Percentiles rank a stretch among this genome's conserved stretches.
Evolutionary conservation across 2,329 filamentous ascomycete genomes (phyloP).

Genomic region (Aspergillus costaricaensis): DNA sequence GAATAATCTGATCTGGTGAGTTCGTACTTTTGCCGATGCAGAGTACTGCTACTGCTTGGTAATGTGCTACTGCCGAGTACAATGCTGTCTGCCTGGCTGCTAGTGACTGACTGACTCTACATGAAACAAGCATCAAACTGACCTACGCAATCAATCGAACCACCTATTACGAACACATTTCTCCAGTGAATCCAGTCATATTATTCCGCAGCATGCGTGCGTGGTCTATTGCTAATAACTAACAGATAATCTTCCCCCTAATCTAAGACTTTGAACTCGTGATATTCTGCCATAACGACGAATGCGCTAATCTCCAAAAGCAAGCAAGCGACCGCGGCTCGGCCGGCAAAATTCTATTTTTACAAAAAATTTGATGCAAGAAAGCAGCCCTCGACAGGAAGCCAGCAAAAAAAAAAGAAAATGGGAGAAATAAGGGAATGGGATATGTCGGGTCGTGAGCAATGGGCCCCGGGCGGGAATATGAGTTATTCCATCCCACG

Average conservation of each 20-base stretch:
- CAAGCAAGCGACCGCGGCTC: constrained; percentile 24
- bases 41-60: too few species aligned
- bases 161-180: not conserved
- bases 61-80: too few species aligned
- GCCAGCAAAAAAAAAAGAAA: constrained; percentile 13
- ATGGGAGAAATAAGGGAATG: constrained; percentile 17
- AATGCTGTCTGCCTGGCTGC: too few species aligned
- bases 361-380: constrained; percentile 33
- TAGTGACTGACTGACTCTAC: not conserved
- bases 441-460: constrained; percentile 18
- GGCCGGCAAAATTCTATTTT: constrained; percentile 40
- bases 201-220: not conserved
- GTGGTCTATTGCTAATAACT: constrained; percentile 10
- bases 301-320: constrained; percentile 39
- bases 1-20: too few species aligned
- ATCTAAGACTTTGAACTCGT: constrained; percentile 28
- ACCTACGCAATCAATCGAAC: not conserved
- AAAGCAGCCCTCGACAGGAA: constrained; percentile 16
- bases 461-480: not conserved
- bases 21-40: too few species aligned
- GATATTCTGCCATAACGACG: constrained; percentile 38
- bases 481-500: not conserved
- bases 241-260: not conserved
- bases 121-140: not conserved
- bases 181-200: not conserved